These are phyloP conservation scores for Pneumocystis oryctolagi DNA, from an alignment of 1,139 yeast species.

Conservation along the genomic window DNA sequence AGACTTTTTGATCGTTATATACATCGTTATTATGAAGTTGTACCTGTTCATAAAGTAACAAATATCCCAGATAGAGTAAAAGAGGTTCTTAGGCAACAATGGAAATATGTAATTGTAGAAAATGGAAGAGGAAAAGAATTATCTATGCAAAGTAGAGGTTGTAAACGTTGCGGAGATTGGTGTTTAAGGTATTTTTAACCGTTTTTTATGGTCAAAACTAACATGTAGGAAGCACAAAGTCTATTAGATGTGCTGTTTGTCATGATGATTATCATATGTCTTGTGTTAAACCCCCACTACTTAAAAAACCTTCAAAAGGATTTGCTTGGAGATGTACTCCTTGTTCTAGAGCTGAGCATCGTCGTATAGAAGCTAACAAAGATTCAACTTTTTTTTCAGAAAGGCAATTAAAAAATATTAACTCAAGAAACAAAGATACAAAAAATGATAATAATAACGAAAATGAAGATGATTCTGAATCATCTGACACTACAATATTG, in stretches of 20 bases:
- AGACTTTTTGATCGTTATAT: slow-evolving; percentile 77
- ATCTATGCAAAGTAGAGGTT: slow-evolving; percentile 48
- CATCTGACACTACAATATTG: neutral
- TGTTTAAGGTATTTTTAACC: slow-evolving; percentile 31
- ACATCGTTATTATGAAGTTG: slow-evolving; percentile 65
- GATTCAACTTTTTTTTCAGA: slow-evolving; percentile 9
- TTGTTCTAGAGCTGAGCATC: slow-evolving; percentile 41
- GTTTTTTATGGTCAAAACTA: neutral
- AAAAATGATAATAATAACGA: slow-evolving; percentile 21
- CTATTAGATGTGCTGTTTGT: slow-evolving; percentile 76
- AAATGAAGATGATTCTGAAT: slow-evolving; percentile 10
- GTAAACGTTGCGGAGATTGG: slow-evolving; percentile 75
- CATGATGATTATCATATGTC: slow-evolving; percentile 55
- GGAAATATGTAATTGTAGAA: slow-evolving; percentile 64
- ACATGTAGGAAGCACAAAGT: slow-evolving; percentile 34
- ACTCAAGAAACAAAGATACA: neutral
- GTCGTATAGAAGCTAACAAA: slow-evolving; percentile 25
- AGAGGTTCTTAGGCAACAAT: slow-evolving; percentile 50
- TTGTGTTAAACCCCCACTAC: slow-evolving; percentile 75
- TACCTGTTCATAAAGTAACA: slow-evolving; percentile 42
- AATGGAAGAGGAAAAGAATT: slow-evolving; percentile 52
- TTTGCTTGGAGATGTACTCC: slow-evolving; percentile 87
- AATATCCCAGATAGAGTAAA: slow-evolving; percentile 48
- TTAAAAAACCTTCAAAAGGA: slow-evolving; percentile 70
- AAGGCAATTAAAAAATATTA: neutral